Evolutionary conservation across 306 rosid species (phyloP).

Genomic region (Vigna mungo): DNA sequence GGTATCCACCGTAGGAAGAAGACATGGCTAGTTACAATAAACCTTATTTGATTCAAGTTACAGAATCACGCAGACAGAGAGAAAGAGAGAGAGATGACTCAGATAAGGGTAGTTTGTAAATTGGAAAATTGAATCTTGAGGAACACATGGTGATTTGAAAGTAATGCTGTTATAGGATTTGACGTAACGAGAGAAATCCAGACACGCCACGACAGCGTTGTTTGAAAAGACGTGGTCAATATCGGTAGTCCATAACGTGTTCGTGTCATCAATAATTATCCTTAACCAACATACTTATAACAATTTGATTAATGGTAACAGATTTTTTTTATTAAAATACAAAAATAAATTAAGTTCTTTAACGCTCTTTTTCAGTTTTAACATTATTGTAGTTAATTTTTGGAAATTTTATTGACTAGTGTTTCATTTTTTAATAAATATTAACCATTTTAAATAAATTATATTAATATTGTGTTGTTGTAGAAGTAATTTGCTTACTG

Average conservation of each 20-base stretch:
- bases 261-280: not conserved
- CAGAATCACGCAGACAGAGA: not conserved
- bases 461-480: too few species aligned
- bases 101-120: not conserved
- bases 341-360: too few species aligned
- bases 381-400: too few species aligned
- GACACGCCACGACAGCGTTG: not conserved
- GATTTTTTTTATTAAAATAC: too few species aligned
- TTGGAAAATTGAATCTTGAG: not conserved
- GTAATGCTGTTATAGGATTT: not conserved
- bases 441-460: too few species aligned
- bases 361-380: too few species aligned
- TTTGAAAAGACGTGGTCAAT: not conserved
- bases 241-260: not conserved
- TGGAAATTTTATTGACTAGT: too few species aligned
- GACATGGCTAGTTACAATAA: conserved; percentile 51
- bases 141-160: too few species aligned
- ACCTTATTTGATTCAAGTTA: not conserved
- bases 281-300: not conserved
- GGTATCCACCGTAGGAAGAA: conserved; percentile 55
- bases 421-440: too few species aligned
- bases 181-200: not conserved
- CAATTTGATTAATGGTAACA: too few species aligned
- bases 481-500: too few species aligned
- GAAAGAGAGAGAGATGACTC: not conserved